Percentiles rank a stretch among this genome's conserved stretches.
These are phyloP conservation scores for Fomitopsis pinicola DNA, from an alignment of 1,284 basidiomycete species.

Conservation along the genomic window DNA sequence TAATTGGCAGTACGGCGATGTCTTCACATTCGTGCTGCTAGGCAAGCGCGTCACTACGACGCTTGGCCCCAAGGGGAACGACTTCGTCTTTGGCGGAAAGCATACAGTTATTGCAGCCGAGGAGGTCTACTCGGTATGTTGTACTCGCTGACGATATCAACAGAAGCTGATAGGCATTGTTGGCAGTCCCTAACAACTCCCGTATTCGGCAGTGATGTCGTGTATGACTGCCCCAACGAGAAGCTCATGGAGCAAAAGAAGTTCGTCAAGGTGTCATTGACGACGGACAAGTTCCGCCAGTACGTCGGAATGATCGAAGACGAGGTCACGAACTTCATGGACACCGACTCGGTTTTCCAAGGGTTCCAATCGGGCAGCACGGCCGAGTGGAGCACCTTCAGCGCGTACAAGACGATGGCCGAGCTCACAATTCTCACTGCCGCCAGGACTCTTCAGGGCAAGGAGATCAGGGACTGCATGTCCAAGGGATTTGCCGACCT, in stretches of 20 bases:
- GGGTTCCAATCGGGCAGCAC: slow-evolving; percentile 57
- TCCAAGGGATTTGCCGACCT: slow-evolving; percentile 85
- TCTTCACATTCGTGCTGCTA: slow-evolving; percentile 94
- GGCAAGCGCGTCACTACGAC: slow-evolving; percentile 91
- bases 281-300: slow-evolving; percentile 85
- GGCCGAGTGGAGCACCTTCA: slow-evolving; percentile 72
- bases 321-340: slow-evolving; percentile 75
- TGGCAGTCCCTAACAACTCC: slow-evolving; percentile 82
- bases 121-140: slow-evolving; percentile 86
- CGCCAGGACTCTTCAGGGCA: slow-evolving; percentile 88
- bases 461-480: slow-evolving; percentile 78
- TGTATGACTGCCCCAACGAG: slow-evolving; percentile 96
- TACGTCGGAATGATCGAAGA: slow-evolving; percentile 91
- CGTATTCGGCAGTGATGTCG: slow-evolving; percentile 95
- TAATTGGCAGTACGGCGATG: slow-evolving; percentile 52
- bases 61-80: slow-evolving; percentile 89
- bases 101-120: slow-evolving; percentile 92
- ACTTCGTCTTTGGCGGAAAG: slow-evolving; percentile 94
- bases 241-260: slow-evolving; percentile 99
- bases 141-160: background rate
- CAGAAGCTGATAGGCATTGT: background rate
- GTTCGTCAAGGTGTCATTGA: slow-evolving; percentile 93
- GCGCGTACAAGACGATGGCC: slow-evolving; percentile 72
- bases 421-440: slow-evolving; percentile 97
- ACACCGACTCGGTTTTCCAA: slow-evolving; percentile 56